phyloP scores from a whole-genome alignment of 257 asterid species.

The Petrea volubilis region DNA sequence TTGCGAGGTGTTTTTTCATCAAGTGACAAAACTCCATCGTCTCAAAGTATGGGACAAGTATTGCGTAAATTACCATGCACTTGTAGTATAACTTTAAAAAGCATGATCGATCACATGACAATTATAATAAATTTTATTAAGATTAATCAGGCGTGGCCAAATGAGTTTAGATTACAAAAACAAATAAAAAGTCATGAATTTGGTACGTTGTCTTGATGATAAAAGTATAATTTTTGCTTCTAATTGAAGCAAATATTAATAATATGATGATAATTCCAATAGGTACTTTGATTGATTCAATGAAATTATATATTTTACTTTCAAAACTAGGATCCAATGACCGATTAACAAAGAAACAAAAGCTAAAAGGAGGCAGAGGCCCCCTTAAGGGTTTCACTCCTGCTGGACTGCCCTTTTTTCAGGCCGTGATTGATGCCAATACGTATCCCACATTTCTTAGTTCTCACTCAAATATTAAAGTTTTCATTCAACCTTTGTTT shows the following conservation, averaged over 20 bases:
- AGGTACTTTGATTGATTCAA: slow-evolving; percentile 1
- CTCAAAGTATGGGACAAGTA: too few species aligned
- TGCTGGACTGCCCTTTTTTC: slow-evolving; percentile 15
- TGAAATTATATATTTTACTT: neutral
- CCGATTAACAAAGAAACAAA: neutral
- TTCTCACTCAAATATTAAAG: slow-evolving; percentile 33
- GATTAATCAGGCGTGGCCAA: too few species aligned
- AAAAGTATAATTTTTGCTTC: slow-evolving; percentile 24
- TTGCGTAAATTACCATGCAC: too few species aligned
- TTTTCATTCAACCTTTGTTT: neutral
- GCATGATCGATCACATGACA: too few species aligned
- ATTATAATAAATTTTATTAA: too few species aligned
- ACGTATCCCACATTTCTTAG: slow-evolving; percentile 28
- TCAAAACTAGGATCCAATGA: neutral
- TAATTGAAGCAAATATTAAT: slow-evolving; percentile 29
- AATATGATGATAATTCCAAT: slow-evolving; percentile 9
- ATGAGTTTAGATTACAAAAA: too few species aligned
- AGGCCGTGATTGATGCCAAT: slow-evolving; percentile 49
- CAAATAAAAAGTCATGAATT: neutral
- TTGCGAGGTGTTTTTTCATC: too few species aligned
- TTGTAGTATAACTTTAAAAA: too few species aligned
- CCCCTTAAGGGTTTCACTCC: neutral
- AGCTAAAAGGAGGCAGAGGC: neutral
- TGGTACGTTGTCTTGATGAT: neutral
- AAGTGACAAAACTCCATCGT: too few species aligned